Percentiles rank a stretch among this genome's conserved stretches.
Conservation (phyloP, 2,329 filamentous ascomycete genomes). For the Pseudogymnoascus sp. region DNA sequence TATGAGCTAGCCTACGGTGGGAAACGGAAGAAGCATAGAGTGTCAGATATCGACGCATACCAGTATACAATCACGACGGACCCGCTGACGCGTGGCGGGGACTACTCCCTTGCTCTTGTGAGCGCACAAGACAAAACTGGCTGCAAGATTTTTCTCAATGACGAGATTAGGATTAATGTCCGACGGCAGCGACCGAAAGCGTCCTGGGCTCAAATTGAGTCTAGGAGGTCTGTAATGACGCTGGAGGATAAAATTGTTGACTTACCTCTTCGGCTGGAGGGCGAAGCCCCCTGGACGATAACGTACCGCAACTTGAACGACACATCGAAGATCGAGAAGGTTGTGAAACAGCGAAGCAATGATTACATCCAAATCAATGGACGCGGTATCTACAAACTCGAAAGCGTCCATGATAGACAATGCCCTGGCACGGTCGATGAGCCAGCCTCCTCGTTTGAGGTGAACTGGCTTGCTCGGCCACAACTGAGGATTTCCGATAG, state of each 20-base stretch:
- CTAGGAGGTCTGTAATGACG: constrained; percentile 66
- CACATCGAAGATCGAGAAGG: constrained; percentile 35
- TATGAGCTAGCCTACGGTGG: constrained; percentile 91
- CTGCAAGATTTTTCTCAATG: constrained; percentile 80
- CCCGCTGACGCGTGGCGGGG: constrained; percentile 70
- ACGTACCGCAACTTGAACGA: constrained; percentile 64
- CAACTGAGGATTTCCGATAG: constrained; percentile 60
- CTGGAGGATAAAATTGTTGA: constrained; percentile 69
- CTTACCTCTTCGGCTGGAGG: constrained; percentile 78
- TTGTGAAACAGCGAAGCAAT: constrained; percentile 53
- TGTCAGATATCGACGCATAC: constrained; percentile 56
- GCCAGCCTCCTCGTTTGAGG: constrained; percentile 66
- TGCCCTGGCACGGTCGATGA: constrained; percentile 78
- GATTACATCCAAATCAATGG: constrained; percentile 60
- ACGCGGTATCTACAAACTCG: constrained; percentile 72
- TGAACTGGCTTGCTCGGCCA: constrained; percentile 82
- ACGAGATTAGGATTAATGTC: constrained; percentile 79
- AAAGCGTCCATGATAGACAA: constrained; percentile 68
- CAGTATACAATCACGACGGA: constrained; percentile 69
- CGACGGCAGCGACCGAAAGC: constrained; percentile 82
- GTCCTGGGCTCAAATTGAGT: constrained; percentile 79
- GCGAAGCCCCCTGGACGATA: constrained; percentile 78
- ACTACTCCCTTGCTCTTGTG: constrained; percentile 80
- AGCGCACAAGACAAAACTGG: constrained; percentile 80
- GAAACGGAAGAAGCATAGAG: constrained; percentile 65